Conservation (phyloP, 179 eudicot species). For the Camellia oleifera region DNA sequence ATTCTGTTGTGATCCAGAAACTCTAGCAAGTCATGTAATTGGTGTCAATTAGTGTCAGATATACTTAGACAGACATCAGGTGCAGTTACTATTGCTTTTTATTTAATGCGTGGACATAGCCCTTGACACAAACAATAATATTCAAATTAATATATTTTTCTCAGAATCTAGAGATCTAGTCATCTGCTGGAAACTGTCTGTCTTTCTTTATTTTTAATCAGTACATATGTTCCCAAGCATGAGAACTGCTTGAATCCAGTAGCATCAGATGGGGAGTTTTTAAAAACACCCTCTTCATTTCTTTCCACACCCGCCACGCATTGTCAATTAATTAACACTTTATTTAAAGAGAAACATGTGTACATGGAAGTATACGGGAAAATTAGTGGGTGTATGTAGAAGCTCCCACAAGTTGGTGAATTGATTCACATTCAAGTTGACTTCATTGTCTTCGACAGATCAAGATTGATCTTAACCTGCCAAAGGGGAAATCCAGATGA, state of each 20-base stretch:
- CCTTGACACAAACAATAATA: background rate
- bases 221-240: background rate
- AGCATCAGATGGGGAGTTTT: background rate
- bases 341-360: too few relatives aligned
- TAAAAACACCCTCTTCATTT: too few relatives aligned
- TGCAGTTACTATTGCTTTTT: background rate
- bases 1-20: constrained; percentile 89
- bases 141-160: background rate
- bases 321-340: too few relatives aligned
- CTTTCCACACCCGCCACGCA: too few relatives aligned
- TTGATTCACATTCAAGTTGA: background rate
- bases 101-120: background rate
- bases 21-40: constrained; percentile 23
- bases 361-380: too few relatives aligned
- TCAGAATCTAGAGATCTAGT: background rate
- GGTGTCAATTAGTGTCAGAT: background rate
- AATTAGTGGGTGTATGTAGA: too few relatives aligned
- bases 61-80: background rate
- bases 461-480: background rate
- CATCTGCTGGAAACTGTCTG: background rate
- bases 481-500: background rate
- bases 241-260: background rate
- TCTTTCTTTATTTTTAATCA: background rate
- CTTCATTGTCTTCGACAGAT: background rate
- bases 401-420: background rate